A percentile compares a stretch with the other conserved stretches of the same genome.
Conservation (phyloP, 371 early-diverging fungal species). For the Amoeboaphelidium protococcarum region DNA sequence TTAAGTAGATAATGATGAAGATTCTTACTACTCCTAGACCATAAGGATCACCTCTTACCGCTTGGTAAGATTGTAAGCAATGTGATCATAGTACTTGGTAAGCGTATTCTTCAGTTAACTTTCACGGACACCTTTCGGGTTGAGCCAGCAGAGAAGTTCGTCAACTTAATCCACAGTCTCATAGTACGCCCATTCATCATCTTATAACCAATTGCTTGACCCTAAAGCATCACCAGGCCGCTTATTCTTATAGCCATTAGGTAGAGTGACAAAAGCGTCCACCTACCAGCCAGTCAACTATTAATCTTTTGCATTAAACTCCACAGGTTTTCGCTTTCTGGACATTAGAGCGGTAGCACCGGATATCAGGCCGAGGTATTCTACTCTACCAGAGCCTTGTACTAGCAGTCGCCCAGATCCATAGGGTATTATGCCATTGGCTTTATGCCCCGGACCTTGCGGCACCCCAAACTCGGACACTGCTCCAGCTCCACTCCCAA, state of each 20-base stretch:
- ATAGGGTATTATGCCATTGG: neutral
- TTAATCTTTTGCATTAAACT: neutral
- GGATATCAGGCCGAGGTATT: neutral
- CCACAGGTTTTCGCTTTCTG: neutral
- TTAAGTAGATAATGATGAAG: too few relatives aligned
- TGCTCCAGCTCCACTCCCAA: conserved; percentile 17
- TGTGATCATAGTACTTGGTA: too few relatives aligned
- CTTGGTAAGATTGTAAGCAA: too few relatives aligned
- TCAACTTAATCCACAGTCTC: too few relatives aligned
- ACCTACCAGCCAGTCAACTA: neutral
- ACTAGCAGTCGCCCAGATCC: neutral
- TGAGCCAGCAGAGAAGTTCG: conserved; percentile 35
- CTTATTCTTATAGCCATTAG: neutral
- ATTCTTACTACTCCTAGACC: too few relatives aligned
- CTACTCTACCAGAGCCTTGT: neutral
- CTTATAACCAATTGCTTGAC: too few relatives aligned
- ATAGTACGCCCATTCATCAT: too few relatives aligned
- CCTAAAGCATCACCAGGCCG: neutral
- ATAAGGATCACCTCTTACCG: too few relatives aligned
- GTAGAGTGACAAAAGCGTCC: neutral
- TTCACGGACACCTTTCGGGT: conserved; percentile 44
- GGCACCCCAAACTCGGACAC: conserved; percentile 3
- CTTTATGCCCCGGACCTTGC: neutral
- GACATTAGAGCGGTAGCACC: neutral
- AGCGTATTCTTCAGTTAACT: conserved; percentile 29